phyloP scores from a whole-genome alignment of 2,329 filamentous ascomycete species.

The Ceratocystis variospora region DNA sequence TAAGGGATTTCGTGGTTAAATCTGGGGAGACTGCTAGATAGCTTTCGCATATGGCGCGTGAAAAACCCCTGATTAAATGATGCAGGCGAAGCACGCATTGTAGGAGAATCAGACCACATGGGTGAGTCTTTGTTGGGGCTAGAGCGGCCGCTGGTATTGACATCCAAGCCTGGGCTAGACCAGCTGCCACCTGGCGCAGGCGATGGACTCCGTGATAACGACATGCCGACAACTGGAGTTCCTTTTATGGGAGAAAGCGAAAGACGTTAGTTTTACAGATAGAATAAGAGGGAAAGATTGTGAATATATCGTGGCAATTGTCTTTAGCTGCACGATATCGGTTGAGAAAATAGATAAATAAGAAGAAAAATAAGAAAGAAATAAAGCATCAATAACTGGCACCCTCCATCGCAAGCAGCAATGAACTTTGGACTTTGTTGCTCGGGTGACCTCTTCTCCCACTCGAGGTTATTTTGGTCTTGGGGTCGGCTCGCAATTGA shows the following conservation, averaged over 20 bases:
- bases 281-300: neutral
- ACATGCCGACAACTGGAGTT: constrained; percentile 53
- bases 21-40: constrained; percentile 65
- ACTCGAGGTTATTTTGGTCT: neutral
- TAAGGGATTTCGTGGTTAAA: constrained; percentile 47
- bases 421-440: neutral
- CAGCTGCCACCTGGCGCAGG: constrained; percentile 75
- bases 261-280: constrained; percentile 10
- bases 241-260: constrained; percentile 27
- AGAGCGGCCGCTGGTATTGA: constrained; percentile 52
- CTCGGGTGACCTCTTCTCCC: neutral
- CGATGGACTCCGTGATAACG: constrained; percentile 74
- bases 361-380: constrained; percentile 5
- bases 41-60: constrained; percentile 63
- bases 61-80: constrained; percentile 80
- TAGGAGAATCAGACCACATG: constrained; percentile 15
- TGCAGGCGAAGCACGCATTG: constrained; percentile 49
- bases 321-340: neutral
- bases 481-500: neutral
- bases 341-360: neutral
- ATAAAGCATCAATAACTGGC: neutral
- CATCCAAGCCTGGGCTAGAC: constrained; percentile 67
- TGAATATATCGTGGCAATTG: neutral
- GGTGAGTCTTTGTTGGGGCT: constrained; percentile 36
- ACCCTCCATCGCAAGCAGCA: constrained; percentile 1